Evolutionary conservation across 2,329 filamentous ascomycete species (phyloP).

Genomic region (Mariannaea elegans): DNA sequence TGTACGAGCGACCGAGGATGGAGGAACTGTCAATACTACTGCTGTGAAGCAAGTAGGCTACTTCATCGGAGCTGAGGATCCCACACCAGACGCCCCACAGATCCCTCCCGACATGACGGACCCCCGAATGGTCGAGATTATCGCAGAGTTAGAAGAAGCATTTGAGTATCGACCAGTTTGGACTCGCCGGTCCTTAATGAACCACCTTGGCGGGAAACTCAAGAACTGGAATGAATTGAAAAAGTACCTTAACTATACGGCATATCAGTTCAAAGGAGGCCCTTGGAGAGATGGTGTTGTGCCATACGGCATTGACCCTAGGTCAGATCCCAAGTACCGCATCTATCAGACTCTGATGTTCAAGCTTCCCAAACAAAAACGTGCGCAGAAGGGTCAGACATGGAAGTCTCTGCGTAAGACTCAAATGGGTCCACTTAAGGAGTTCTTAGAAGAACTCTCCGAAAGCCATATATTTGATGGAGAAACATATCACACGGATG

Average conservation of each 20-base stretch:
- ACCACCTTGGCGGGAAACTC: slow-evolving; percentile 66
- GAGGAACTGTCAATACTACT: slow-evolving; percentile 66
- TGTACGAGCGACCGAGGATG: slow-evolving; percentile 69
- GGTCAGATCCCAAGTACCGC: slow-evolving; percentile 77
- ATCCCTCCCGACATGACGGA: slow-evolving; percentile 67
- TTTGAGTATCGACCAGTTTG: slow-evolving; percentile 83
- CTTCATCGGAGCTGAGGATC: slow-evolving; percentile 68
- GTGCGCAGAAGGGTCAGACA: slow-evolving; percentile 55
- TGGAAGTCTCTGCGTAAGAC: slow-evolving; percentile 59
- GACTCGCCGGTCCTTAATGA: slow-evolving; percentile 84
- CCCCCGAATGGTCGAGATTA: slow-evolving; percentile 68
- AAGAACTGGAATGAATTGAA: slow-evolving; percentile 70
- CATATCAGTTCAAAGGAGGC: slow-evolving; percentile 91
- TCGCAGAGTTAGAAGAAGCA: slow-evolving; percentile 69
- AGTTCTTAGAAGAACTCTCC: slow-evolving; percentile 50
- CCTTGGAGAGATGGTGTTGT: slow-evolving; percentile 92
- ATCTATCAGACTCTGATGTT: slow-evolving; percentile 92
- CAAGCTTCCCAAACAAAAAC: slow-evolving; percentile 68
- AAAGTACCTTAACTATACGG: slow-evolving; percentile 82
- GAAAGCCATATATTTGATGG: slow-evolving; percentile 85
- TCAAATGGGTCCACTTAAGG: slow-evolving; percentile 50
- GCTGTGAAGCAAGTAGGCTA: slow-evolving; percentile 67
- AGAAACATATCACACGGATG: slow-evolving; percentile 75
- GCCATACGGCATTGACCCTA: slow-evolving; percentile 86
- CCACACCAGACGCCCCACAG: slow-evolving; percentile 69